phyloP scores from a whole-genome alignment of 495 filamentous ascomycete species.

The Penicillium paradoxum region DNA sequence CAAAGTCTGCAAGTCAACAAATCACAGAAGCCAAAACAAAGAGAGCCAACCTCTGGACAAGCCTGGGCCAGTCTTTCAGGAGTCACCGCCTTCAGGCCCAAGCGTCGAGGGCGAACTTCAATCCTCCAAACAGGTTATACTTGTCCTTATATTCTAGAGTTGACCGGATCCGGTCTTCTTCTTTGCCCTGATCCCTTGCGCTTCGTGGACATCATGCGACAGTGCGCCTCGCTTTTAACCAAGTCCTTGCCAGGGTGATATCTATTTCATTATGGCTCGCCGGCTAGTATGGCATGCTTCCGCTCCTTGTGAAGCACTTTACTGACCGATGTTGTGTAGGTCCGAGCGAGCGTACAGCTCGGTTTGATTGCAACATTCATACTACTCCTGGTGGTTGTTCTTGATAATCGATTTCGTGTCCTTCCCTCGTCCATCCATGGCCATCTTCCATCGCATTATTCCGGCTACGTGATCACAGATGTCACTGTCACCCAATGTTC shows the following conservation, averaged over 20 bases:
- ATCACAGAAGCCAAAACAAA: neutral
- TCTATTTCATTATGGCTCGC: slow-evolving; percentile 40
- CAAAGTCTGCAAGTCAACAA: neutral
- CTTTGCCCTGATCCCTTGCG: slow-evolving; percentile 1
- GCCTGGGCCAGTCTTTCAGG: slow-evolving; percentile 1
- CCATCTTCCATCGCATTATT: slow-evolving; percentile 75
- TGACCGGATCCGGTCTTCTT: slow-evolving; percentile 28
- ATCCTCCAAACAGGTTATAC: slow-evolving; percentile 15
- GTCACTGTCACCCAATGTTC: slow-evolving; percentile 78
- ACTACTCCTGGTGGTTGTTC: slow-evolving; percentile 64
- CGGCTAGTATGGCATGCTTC: slow-evolving; percentile 34
- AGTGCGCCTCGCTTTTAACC: slow-evolving; percentile 16
- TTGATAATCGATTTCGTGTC: slow-evolving; percentile 77
- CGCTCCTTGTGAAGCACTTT: neutral
- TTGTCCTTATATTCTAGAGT: slow-evolving; percentile 17
- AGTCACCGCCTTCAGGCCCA: slow-evolving; percentile 19
- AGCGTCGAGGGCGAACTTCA: slow-evolving; percentile 11
- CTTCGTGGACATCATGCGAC: slow-evolving; percentile 23
- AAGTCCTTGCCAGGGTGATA: slow-evolving; percentile 38
- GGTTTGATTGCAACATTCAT: slow-evolving; percentile 59
- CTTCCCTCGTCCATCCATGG: slow-evolving; percentile 77
- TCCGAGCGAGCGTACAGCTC: slow-evolving; percentile 82
- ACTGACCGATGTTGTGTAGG: slow-evolving; percentile 29
- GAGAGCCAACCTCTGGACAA: neutral
- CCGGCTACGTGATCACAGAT: slow-evolving; percentile 81